Evolutionary conservation across 169 alveolate genomes (phyloP), one percentile per base, ranked within the genome.

Genomic region (Theileria orientalis): DNA sequence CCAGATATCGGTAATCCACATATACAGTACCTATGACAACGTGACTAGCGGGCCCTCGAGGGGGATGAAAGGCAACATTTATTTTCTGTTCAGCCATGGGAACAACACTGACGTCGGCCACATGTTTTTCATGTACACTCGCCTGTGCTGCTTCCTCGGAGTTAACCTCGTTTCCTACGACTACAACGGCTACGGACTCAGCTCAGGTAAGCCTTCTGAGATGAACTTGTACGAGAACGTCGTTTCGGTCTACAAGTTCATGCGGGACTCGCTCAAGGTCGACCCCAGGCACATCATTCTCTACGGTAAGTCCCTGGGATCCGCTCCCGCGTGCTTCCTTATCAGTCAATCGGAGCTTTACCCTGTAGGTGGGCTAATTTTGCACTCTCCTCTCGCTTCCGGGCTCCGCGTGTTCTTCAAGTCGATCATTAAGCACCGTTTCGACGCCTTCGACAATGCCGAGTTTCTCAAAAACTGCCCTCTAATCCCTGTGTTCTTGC

Each of bases 121-220:
- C 63, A 83, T 83, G 88, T 73, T 74, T 25, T 82, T 71, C 74
- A 33, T 69, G 33, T 83, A 67, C 59, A 41, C 86, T 25, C 86
- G 84, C 33, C 33, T 93, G 32, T 68, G 91, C 47, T 11, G 29
- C n/a, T 57, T 69, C n/a, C 74, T 72, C 21, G 74, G 69, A 30
- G 94, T 83, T 3, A 92, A 92, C 76, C 67, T 92, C n/a, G 60
- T 94, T 19, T 87, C 95, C 49, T 94, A 93, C 72, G 98, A 94
- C 51, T 94, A 94, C 86, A 79, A 94, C 44, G 98, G 98, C n/a
- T 94, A 94, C 80, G 98, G 98, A 29, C 60, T 75, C 56, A 83
- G 94, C 46, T 83, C 76, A 41, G 96, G 96, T 5, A 37, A 57
- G 11, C 86, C 94, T 9, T 73, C 94, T 3, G 96, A 93, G 66